A percentile compares a stretch with the other conserved stretches of the same genome.
Conservation (phyloP, 148 eudicot species). For the Persicaria tinctoria region DNA sequence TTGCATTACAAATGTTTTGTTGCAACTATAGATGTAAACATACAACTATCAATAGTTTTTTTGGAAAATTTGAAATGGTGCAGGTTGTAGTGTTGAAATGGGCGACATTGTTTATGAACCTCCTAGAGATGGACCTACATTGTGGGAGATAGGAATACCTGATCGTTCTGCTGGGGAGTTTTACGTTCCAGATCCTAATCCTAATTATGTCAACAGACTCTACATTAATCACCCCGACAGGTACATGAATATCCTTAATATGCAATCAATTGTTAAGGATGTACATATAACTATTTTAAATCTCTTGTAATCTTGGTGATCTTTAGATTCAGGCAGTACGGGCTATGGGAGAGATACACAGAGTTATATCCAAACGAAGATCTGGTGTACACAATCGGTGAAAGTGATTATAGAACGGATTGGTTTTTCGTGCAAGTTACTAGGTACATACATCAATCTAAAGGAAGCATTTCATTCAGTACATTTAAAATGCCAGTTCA, state of each 20-base stretch:
- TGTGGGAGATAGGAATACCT: conserved; percentile 74
- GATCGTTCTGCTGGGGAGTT: conserved; percentile 64
- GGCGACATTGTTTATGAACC: conserved; percentile 50
- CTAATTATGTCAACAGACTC: conserved; percentile 46
- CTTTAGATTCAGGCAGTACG: conserved; percentile 78
- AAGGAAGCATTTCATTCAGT: background rate
- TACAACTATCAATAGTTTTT: no score
- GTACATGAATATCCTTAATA: conserved; percentile 17
- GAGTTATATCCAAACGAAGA: conserved; percentile 63
- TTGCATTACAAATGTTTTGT: background rate
- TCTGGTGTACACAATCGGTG: conserved; percentile 53
- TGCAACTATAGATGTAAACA: background rate
- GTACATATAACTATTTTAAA: background rate
- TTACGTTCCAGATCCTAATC: conserved; percentile 64
- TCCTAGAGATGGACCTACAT: conserved; percentile 70
- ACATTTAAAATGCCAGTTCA: background rate
- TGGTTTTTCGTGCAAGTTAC: conserved; percentile 91
- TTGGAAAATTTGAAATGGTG: background rate
- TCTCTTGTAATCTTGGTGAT: background rate
- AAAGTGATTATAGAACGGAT: conserved; percentile 59
- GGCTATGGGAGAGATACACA: conserved; percentile 81
- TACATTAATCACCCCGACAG: conserved; percentile 51
- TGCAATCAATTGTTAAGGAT: background rate
- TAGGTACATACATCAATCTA: conserved; percentile 31
- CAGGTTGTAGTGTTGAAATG: conserved; percentile 37